Conservation (phyloP, 768 basidiomycete genomes). For the Psilocybe tampanensis region DNA sequence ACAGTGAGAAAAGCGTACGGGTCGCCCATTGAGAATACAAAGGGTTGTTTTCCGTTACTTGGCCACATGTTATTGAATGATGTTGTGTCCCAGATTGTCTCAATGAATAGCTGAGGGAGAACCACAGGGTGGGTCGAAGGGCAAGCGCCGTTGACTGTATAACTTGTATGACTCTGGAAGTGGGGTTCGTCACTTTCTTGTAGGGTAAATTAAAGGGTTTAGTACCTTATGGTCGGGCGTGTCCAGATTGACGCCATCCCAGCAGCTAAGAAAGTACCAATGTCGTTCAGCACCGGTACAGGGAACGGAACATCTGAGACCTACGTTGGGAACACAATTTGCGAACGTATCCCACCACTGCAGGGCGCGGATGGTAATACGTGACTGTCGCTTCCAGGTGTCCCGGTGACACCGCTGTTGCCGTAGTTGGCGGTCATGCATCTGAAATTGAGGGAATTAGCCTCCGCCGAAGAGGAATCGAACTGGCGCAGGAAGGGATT, state of each 20-base stretch:
- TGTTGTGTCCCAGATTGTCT: conserved; percentile 22
- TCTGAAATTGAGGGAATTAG: conserved; percentile 20
- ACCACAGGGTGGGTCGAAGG: conserved; percentile 20
- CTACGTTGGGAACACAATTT: conserved; percentile 23
- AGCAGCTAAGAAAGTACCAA: conserved; percentile 14
- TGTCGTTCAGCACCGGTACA: background rate
- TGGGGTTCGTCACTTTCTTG: background rate
- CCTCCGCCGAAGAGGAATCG: conserved; percentile 10
- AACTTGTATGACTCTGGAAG: conserved; percentile 19
- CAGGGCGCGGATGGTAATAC: conserved; percentile 16
- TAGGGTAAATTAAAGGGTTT: background rate
- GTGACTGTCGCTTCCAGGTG: conserved; percentile 18
- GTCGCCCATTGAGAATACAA: conserved; percentile 23
- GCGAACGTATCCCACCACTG: conserved; percentile 22
- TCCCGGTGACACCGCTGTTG: conserved; percentile 17
- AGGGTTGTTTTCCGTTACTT: conserved; percentile 17
- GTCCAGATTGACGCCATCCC: conserved; percentile 25
- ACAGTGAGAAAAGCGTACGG: conserved; percentile 13
- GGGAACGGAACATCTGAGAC: background rate
- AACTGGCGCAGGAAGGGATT: conserved; percentile 17
- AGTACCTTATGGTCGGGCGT: conserved; percentile 19
- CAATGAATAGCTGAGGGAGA: conserved; percentile 19
- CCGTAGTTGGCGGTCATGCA: conserved; percentile 20
- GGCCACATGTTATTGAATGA: conserved; percentile 26
- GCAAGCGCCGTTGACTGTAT: conserved; percentile 17